Evolutionary conservation across 2,329 filamentous ascomycete species (phyloP).

Genomic region (Fusarium tupiense): DNA sequence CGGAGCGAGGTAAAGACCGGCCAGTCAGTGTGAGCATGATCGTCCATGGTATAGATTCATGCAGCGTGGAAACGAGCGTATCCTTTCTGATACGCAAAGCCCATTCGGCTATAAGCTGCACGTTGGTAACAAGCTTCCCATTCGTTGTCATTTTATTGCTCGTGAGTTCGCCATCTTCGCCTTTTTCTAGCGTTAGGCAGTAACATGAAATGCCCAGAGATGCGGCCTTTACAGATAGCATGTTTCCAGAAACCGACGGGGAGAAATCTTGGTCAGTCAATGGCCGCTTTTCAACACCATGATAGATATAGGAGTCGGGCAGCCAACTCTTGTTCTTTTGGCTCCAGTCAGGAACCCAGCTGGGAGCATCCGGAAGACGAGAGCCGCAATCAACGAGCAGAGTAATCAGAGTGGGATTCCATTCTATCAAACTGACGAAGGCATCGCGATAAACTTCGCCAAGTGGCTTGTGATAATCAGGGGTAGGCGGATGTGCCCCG

Average conservation of each 20-base stretch:
- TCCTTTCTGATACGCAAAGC: not conserved
- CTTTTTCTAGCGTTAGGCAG: not conserved
- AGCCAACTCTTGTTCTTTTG: not conserved
- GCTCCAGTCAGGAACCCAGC: not conserved
- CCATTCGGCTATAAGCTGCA: not conserved
- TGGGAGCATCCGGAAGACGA: not conserved
- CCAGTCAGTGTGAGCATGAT: not conserved
- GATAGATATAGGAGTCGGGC: not conserved
- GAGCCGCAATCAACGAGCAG: not conserved
- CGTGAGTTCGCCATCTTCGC: not conserved
- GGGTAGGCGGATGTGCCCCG: not conserved
- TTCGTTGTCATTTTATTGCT: not conserved
- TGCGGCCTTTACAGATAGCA: rapidly evolving
- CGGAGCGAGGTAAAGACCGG: not conserved
- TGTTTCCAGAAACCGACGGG: not conserved
- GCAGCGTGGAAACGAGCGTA: not conserved
- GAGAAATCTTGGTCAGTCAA: not conserved
- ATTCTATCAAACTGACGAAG: not conserved
- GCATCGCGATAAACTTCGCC: not conserved
- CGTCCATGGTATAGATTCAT: not conserved
- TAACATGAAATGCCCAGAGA: rapidly evolving
- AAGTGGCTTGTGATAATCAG: not conserved
- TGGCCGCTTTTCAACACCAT: not conserved
- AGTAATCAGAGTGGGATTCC: not conserved
- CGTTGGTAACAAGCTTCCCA: not conserved